phyloP scores from a whole-genome alignment of 1,284 basidiomycete genomes.

The Ustilago cynodontis region DNA sequence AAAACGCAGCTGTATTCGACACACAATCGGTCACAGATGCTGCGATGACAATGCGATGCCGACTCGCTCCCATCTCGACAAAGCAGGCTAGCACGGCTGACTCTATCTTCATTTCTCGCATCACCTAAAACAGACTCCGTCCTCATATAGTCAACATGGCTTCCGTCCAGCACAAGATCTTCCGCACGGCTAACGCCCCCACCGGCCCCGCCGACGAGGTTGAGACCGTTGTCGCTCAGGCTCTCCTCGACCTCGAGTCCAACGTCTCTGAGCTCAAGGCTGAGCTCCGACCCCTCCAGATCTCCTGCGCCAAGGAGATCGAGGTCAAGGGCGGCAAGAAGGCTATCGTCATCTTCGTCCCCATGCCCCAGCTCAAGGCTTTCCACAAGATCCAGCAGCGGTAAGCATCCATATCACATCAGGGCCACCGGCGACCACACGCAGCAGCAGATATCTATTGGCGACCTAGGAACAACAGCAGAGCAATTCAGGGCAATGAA shows the following conservation, averaged over 20 bases:
- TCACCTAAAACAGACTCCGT: slow-evolving; percentile 29
- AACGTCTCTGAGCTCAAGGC: slow-evolving; percentile 96
- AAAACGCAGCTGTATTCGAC: background rate
- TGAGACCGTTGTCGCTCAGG: slow-evolving; percentile 93
- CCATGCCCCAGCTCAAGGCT: slow-evolving; percentile 96
- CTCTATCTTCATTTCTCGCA: background rate
- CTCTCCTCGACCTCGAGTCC: slow-evolving; percentile 96
- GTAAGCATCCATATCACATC: slow-evolving; percentile 74
- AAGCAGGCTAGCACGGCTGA: slow-evolving; percentile 20
- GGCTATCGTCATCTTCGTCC: slow-evolving; percentile 98
- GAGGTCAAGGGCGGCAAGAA: slow-evolving; percentile 98
- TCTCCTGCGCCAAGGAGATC: slow-evolving; percentile 97
- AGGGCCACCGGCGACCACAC: slow-evolving; percentile 9
- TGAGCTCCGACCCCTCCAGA: slow-evolving; percentile 94
- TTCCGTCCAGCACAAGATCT: slow-evolving; percentile 78
- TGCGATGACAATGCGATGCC: slow-evolving; percentile 19
- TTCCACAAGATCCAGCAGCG: slow-evolving; percentile 99
- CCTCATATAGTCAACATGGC: slow-evolving; percentile 61
- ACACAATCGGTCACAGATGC: background rate
- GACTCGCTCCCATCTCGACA: too few species aligned
- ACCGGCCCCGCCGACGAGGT: slow-evolving; percentile 88
- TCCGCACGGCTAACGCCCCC: slow-evolving; percentile 93
- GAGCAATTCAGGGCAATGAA: background rate
- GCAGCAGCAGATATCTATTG: slow-evolving; percentile 11
- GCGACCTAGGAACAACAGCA: background rate